Evolutionary conservation across 2,329 filamentous ascomycete species (phyloP), one percentile per base, ranked within the genome.

Genomic region (Scorias spongiosa): DNA sequence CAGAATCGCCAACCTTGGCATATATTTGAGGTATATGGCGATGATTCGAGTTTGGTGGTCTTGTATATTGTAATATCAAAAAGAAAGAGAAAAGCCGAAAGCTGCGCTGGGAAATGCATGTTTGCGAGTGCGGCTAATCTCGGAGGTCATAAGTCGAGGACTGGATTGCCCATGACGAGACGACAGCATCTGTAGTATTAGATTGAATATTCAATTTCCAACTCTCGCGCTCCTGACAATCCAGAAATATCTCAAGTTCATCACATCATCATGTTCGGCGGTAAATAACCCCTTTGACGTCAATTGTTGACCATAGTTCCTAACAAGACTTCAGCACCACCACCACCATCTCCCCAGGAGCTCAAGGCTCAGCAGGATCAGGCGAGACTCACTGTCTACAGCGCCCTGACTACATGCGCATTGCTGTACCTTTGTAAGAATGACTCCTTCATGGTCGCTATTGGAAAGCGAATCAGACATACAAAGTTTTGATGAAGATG

Each of bases 341-440:
- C 81, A 60, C 78, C 78, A 62, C 73, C 78, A 56, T 77, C 77
- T 46, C 68, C 75, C 46, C 78, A 80, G 63, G 81, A 88, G 72
- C 73, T 88, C 60, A 72, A 72, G 58, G 49, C 55, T 42, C 72
- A 79, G 61, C 82, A 88, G 70, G 68, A 70, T 47, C 74, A 81
- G 61, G 82, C 84, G 42, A 68, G 67, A 56, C 70, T 72, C 53
- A 81, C 79, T 42, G 68, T 89, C 52, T 78, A 82, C 66, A 72
- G 71, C 55, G 81, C 81, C 49, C 59, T 80, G 44, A 72, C 75
- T 34, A 76, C 77, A 12, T 79, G 78, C 49, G 69, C 80, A 34
- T 63, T 83, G 41, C 72, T 91, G 41, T 89, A 89, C 61, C 66
- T 91, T 48, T 85, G 84, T 91, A 76, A 45, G 81, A 60, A 2